These are phyloP conservation scores for Leishmania tropica DNA, from an alignment of 208 protist genomes.

Conservation along the genomic window DNA sequence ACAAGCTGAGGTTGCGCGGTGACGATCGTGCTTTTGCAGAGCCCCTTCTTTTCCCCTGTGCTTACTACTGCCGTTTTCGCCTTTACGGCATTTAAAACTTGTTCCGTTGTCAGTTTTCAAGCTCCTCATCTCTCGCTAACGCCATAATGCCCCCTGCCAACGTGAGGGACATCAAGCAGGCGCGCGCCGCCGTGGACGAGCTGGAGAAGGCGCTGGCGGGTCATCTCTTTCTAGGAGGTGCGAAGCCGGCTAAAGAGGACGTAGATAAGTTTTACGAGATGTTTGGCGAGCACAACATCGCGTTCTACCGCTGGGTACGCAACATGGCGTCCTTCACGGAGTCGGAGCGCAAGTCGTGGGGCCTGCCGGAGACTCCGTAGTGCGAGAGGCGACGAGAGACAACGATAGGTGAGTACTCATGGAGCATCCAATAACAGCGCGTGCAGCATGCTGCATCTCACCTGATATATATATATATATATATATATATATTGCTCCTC, in stretches of 20 bases:
- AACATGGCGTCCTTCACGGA: slow-evolving; percentile 41
- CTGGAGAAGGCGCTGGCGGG: slow-evolving; percentile 23
- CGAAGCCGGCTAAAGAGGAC: slow-evolving; percentile 31
- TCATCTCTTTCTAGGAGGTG: slow-evolving; percentile 36
- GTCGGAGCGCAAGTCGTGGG: slow-evolving; percentile 34
- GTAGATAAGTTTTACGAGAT: slow-evolving; percentile 37
- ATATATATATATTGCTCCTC: not conserved
- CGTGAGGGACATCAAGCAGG: slow-evolving; percentile 12
- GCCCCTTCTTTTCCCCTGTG: not conserved
- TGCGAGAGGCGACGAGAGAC: not conserved
- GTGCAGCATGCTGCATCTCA: not conserved
- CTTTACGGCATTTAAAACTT: not conserved
- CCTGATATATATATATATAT: not conserved
- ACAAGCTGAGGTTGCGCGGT: not conserved
- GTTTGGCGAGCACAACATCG: slow-evolving; percentile 38
- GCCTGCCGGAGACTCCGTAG: slow-evolving; percentile 20
- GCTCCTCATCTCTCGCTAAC: not conserved
- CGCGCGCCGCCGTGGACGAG: slow-evolving; percentile 11
- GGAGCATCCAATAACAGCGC: not conserved
- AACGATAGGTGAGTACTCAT: not conserved
- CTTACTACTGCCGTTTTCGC: not conserved
- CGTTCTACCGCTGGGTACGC: slow-evolving; percentile 36
- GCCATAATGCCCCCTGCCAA: slow-evolving; percentile 17
- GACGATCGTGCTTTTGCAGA: not conserved
- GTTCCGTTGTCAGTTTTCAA: not conserved